Base-by-base conservation (phyloP, 2,329 filamentous ascomycete species). In the Davidsoniella virescens region DNA sequence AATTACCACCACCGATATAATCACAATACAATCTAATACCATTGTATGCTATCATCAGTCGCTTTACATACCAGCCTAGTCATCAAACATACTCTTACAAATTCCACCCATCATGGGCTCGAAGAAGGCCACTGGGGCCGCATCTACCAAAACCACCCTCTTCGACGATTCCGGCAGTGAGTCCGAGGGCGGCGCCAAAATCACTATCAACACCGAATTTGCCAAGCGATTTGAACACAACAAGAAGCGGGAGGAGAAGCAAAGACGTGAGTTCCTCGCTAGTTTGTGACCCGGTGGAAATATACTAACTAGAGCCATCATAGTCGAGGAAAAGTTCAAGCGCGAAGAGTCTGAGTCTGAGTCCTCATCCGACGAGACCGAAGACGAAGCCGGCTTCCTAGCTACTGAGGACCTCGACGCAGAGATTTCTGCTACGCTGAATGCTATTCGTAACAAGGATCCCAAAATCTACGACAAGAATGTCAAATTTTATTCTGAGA, bases 181-280 rank as follows among this genome's bases (percentile, higher is more conserved):
- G 50, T 70, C 69, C 14, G 69, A 72, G 49, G 65, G 65, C 9
- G 67, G 68, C 44, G 64, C 51, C 64, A 63, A 64, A 26, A 75
- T 96, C 63, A 87, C 84, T 62, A 81, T 98, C 65, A 96, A 98
- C 65, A 72, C 87, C 62, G 86, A 93, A 48, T 98, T 82, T 64
- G 92, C 92, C 41, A 78, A 76, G 57, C 75, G 86, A 39, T 96
- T 94, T 59, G 92, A 98, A 64, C 76, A 96, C 67, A 98, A 98
- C 68, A 95, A 96, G 70, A 94, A 94, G 69, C 78, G 90, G 52
- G 88, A 94, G 62, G 92, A 98, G 63, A 69, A 79, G 55, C 81
- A 87, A 14, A 73, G 76, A 60, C 64, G 81, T 84, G 60, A 59
- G 76, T 65, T 16, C 41, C n/a, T 5, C n/a, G 7, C 16, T 18